Percentiles rank a stretch among this genome's conserved stretches.
These are phyloP conservation scores for Tardiomyces digboiensis DNA, from an alignment of 1,139 yeast species.

Conservation along the genomic window DNA sequence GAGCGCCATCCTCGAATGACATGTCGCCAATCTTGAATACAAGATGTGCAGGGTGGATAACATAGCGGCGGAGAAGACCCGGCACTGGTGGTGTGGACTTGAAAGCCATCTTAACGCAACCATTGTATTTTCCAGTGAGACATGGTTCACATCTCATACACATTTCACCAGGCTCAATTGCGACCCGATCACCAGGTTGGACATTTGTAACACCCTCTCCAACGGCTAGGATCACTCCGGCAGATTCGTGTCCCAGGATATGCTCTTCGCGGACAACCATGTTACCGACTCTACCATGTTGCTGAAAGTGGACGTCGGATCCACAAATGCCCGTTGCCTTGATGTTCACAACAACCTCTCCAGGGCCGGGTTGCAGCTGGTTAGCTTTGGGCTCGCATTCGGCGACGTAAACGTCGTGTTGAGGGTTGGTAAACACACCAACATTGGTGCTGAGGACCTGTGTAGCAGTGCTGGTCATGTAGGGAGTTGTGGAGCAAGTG, in stretches of 20 bases:
- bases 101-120: constrained; percentile 70
- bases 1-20: constrained; percentile 74
- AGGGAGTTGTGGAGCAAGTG: not conserved
- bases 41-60: constrained; percentile 65
- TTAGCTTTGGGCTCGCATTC: constrained; percentile 27
- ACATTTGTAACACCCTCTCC: constrained; percentile 51
- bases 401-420: constrained; percentile 27
- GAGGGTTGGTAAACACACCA: constrained; percentile 30
- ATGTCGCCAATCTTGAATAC: constrained; percentile 69
- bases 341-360: constrained; percentile 37
- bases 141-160: constrained; percentile 67
- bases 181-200: constrained; percentile 71
- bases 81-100: constrained; percentile 73
- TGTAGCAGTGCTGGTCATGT: not conserved
- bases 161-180: constrained; percentile 81
- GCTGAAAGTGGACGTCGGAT: constrained; percentile 71
- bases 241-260: constrained; percentile 71
- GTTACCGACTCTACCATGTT: constrained; percentile 64
- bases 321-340: constrained; percentile 74
- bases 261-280: constrained; percentile 43
- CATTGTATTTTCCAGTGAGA: constrained; percentile 63
- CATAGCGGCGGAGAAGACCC: constrained; percentile 59
- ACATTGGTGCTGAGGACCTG: constrained; percentile 17
- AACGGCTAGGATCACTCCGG: constrained; percentile 60
- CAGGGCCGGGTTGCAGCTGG: constrained; percentile 27